phyloP scores from a whole-genome alignment of 257 asterid species.

The Rehmannia glutinosa region DNA sequence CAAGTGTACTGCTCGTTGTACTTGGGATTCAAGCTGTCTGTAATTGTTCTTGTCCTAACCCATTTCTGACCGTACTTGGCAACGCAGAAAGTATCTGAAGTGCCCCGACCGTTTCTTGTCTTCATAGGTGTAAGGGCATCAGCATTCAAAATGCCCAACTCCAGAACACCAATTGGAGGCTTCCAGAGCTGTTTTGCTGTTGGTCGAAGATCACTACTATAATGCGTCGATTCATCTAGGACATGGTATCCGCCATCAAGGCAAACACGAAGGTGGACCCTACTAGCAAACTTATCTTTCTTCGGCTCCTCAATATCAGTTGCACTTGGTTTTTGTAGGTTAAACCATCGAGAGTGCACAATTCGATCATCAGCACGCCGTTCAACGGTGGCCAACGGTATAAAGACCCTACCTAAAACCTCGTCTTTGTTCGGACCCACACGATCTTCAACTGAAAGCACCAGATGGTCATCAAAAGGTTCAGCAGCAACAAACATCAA shows the following conservation, averaged over 20 bases:
- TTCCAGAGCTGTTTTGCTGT: slow-evolving; percentile 89
- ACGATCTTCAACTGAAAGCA: slow-evolving; percentile 72
- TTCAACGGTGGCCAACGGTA: slow-evolving; percentile 63
- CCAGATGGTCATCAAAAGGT: slow-evolving; percentile 78
- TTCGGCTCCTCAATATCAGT: slow-evolving; percentile 54
- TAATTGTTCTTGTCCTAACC: slow-evolving; percentile 79
- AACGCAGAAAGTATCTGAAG: slow-evolving; percentile 75
- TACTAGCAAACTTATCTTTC: slow-evolving; percentile 65
- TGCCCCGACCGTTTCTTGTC: slow-evolving; percentile 60
- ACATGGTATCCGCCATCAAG: slow-evolving; percentile 98
- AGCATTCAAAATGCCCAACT: slow-evolving; percentile 70
- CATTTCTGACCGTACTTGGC: slow-evolving; percentile 91
- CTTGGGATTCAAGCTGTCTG: slow-evolving; percentile 78
- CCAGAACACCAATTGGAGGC: slow-evolving; percentile 70
- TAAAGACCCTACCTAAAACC: slow-evolving; percentile 50
- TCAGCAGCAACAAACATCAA: slow-evolving; percentile 91
- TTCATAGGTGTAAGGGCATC: slow-evolving; percentile 76
- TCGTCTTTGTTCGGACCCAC: slow-evolving; percentile 67
- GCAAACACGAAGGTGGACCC: slow-evolving; percentile 69
- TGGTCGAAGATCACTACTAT: slow-evolving; percentile 86
- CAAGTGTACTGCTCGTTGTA: slow-evolving; percentile 93
- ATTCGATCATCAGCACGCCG: slow-evolving; percentile 61
- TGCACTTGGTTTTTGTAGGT: slow-evolving; percentile 43
- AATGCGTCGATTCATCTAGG: slow-evolving; percentile 81
- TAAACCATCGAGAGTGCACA: slow-evolving; percentile 69